phyloP scores from a whole-genome alignment of 1,139 yeast genomes.

The Blastobotrys illinoisensis region DNA sequence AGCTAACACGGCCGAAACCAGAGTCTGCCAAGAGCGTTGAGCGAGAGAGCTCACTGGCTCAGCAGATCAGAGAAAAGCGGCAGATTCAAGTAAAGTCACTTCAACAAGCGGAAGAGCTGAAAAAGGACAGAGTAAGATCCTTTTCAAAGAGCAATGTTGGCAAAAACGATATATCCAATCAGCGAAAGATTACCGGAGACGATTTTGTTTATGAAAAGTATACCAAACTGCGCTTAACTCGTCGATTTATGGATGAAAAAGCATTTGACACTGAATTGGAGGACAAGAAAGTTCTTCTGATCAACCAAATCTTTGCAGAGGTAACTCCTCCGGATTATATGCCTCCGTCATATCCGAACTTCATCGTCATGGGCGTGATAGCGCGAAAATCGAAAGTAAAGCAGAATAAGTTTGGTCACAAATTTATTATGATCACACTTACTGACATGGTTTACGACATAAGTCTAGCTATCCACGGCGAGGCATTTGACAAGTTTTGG shows the following conservation, averaged over 20 bases:
- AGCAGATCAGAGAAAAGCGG: conserved; percentile 3
- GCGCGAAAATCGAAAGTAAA: conserved; percentile 52
- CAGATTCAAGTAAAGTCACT: background rate
- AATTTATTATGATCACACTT: conserved; percentile 55
- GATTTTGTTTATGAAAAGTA: conserved; percentile 14
- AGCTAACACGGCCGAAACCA: conserved; percentile 8
- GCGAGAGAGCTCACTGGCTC: background rate
- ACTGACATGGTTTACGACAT: conserved; percentile 63
- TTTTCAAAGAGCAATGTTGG: conserved; percentile 11
- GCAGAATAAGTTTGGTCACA: conserved; percentile 39
- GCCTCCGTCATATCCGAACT: conserved; percentile 68
- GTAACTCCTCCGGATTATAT: conserved; percentile 61
- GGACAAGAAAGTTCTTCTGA: conserved; percentile 18
- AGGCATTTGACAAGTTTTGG: conserved; percentile 66
- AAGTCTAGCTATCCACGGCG: conserved; percentile 59
- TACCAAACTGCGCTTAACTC: conserved; percentile 16
- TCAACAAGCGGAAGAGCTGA: conserved; percentile 4
- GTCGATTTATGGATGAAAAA: conserved; percentile 13
- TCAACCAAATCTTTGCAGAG: conserved; percentile 35
- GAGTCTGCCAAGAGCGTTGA: background rate
- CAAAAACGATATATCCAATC: background rate
- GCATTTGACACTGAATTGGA: conserved; percentile 15
- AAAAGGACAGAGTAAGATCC: conserved; percentile 9
- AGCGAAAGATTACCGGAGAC: conserved; percentile 4
- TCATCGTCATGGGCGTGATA: conserved; percentile 68